Base-by-base conservation (phyloP, 352 stramenopile genomes). In the Aphanomyces stellatus region DNA sequence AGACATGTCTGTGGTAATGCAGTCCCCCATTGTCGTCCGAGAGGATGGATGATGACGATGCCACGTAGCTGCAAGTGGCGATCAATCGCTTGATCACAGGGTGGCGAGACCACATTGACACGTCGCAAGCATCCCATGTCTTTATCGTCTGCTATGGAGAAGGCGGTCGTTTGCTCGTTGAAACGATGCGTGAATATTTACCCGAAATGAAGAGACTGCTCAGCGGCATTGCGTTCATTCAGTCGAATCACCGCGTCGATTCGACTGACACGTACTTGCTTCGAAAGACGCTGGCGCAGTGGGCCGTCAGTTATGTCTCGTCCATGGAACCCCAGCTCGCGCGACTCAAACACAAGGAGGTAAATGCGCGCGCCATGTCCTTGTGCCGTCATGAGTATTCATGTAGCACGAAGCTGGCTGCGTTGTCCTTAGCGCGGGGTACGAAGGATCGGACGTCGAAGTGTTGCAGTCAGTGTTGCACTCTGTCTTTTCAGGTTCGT, bases 281-380 rank as follows among this genome's bases (percentile, higher is more conserved):
- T 28, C 76, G 79, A n/a, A 89, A 88, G 70, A 75, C 85, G 68
- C 72, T 86, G 63, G 79, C 81, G 30, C 81, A 89, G 57, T 89
- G 81, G 81, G 85, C 75, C 48, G 73, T 89, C 33, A 70, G 73
- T 42, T 89, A 85, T 62, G 69, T 86, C 49, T 72, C 74, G 49
- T 78, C 79, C 27, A 70, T 65, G 10, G 71, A 76, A 2, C 62
- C 75, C 0, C 48, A 75, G n/a, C 68, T 88, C 22, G 72, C 81
- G 28, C 79, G 81, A 6, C 74, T 89, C 63, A 86, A 87, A 41
- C 64, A 77, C 34, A 76, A 70, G 66, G 81, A 89, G 49, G 63
- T 68, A 46, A 0, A 37, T 30, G 1, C 5, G 1, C 15, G n/a
- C 17, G 6, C 28, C 6, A 35, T n/a, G 30, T 8, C 3, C 19